Evolutionary conservation across 139 green algal genomes (phyloP).

Genomic region (Chlamydomonas urium): DNA sequence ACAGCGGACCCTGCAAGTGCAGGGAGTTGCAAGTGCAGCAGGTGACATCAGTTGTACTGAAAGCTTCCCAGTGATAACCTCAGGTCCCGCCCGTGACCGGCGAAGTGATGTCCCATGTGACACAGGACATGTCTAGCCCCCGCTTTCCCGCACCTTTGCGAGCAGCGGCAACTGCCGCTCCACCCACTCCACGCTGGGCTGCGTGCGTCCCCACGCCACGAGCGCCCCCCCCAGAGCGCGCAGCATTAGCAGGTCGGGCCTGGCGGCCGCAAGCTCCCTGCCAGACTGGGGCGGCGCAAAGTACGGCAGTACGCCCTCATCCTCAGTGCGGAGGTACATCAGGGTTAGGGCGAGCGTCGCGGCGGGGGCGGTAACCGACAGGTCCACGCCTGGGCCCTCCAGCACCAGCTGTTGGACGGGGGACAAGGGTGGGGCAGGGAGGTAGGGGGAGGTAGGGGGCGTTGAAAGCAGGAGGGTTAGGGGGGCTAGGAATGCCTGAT

Average conservation of each 20-base stretch:
- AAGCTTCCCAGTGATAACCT: no score
- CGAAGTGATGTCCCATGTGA: no score
- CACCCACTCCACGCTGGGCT: constrained; percentile 59
- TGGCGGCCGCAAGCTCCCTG: constrained; percentile 67
- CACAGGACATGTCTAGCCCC: no score
- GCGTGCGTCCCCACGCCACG: constrained; percentile 83
- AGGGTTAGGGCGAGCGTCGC: constrained; percentile 85
- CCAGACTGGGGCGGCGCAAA: constrained; percentile 65
- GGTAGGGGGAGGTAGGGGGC: no score
- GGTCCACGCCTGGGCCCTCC: constrained; percentile 75
- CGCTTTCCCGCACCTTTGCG: no score
- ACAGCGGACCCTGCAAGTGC: constrained; percentile 15
- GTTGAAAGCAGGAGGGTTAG: no score
- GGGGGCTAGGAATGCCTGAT: no score
- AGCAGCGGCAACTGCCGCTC: constrained; percentile 60
- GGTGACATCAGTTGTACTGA: no score
- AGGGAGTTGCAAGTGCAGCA: no score
- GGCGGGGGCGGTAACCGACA: constrained; percentile 78
- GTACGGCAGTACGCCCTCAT: constrained; percentile 53
- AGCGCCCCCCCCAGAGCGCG: constrained; percentile 72
- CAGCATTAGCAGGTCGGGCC: constrained; percentile 86
- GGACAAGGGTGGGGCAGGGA: no score
- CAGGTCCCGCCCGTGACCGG: no score
- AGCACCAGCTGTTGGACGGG: constrained; percentile 84
- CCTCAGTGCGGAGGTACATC: constrained; percentile 85